These are phyloP conservation scores for Colletotrichum liaoningense DNA, from an alignment of 2,329 filamentous ascomycete genomes.

Conservation along the genomic window DNA sequence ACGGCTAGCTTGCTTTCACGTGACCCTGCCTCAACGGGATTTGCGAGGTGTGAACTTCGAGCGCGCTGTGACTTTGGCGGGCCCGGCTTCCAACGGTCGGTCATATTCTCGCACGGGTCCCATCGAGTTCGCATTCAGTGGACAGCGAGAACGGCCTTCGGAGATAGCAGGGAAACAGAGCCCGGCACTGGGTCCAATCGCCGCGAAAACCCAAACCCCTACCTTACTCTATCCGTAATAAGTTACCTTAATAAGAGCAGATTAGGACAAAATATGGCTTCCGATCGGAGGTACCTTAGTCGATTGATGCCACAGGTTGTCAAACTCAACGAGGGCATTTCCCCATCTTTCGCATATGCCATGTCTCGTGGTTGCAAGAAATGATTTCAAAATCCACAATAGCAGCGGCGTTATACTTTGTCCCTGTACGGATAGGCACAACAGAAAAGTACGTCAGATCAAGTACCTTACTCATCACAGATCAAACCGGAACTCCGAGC, in stretches of 20 bases:
- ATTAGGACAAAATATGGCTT: background rate
- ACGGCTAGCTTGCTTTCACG: constrained; percentile 41
- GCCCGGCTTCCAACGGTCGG: constrained; percentile 30
- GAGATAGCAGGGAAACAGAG: constrained; percentile 23
- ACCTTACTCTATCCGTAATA: background rate
- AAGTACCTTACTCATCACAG: background rate
- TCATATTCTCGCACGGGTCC: constrained; percentile 6
- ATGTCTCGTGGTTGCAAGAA: background rate
- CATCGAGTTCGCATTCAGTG: constrained; percentile 11
- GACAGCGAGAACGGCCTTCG: constrained; percentile 7
- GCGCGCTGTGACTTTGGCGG: constrained; percentile 12
- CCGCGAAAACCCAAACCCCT: constrained; percentile 2
- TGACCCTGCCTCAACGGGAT: constrained; percentile 40
- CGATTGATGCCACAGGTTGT: background rate
- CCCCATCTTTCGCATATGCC: background rate
- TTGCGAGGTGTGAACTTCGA: constrained; percentile 24
- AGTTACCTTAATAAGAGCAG: too few species aligned
- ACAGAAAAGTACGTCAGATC: too few species aligned
- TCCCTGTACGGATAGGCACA: too few species aligned
- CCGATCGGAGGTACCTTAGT: too few species aligned
- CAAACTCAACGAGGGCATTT: background rate
- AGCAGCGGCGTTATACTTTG: background rate
- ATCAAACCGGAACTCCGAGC: background rate
- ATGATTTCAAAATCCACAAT: background rate
- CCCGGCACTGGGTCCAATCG: constrained; percentile 8